Percentiles rank a stretch among this genome's conserved stretches.
phyloP scores from a whole-genome alignment of 495 filamentous ascomycete species.

The Lasiosphaeria hispida region DNA sequence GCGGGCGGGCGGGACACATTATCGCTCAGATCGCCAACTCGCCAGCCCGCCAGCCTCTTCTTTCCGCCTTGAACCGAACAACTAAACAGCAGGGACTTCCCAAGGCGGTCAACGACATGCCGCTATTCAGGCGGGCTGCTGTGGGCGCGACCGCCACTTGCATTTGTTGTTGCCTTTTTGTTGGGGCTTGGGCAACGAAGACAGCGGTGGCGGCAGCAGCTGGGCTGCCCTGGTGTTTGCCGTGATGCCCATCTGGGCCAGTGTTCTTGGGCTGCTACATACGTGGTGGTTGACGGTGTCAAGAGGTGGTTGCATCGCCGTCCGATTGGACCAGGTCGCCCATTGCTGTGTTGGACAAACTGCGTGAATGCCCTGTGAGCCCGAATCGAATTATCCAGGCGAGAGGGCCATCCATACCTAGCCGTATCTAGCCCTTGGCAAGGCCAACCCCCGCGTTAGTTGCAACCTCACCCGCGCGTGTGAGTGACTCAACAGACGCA shows the following conservation, averaged over 20 bases:
- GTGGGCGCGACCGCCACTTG: slow-evolving; percentile 4
- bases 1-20: background rate
- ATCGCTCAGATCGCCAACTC: slow-evolving; percentile 1
- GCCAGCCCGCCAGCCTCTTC: background rate
- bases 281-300: slow-evolving; percentile 8
- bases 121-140: background rate
- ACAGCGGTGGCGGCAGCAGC: too few relatives aligned
- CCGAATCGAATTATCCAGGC: background rate
- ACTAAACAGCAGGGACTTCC: too few relatives aligned
- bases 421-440: too few relatives aligned
- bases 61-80: too few relatives aligned
- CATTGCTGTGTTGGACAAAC: slow-evolving; percentile 9
- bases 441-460: too few relatives aligned
- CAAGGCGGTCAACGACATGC: slow-evolving; percentile 3
- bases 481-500: slow-evolving; percentile 12
- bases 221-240: background rate
- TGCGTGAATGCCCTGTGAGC: slow-evolving; percentile 1
- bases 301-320: background rate
- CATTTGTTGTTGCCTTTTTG: background rate
- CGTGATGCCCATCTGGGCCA: slow-evolving; percentile 9
- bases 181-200: background rate
- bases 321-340: slow-evolving; percentile 16
- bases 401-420: background rate
- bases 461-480: slow-evolving; percentile 2
- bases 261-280: slow-evolving; percentile 2